Evolutionary conservation across 345 rosid species (phyloP).

Genomic region (Syzygium aromaticum): DNA sequence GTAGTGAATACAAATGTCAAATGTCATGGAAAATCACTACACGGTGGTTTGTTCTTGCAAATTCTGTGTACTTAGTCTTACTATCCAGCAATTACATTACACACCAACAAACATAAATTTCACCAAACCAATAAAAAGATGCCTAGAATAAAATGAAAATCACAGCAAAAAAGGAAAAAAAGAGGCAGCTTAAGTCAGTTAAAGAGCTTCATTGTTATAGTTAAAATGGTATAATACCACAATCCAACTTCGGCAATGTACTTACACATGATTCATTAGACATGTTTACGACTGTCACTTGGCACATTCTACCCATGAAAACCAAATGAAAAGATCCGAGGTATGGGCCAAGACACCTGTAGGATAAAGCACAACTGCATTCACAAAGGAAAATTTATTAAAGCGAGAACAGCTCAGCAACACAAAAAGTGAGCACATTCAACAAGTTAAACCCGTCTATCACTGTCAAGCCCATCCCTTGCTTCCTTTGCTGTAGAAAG

Average conservation of each 20-base stretch:
- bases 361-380: conserved; percentile 99
- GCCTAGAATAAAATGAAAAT: neutral
- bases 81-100: neutral
- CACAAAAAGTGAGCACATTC: conserved; percentile 4
- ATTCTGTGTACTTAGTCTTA: neutral
- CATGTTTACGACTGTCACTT: neutral
- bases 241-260: neutral
- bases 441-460: conserved; percentile 54
- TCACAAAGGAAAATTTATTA: conserved; percentile 5
- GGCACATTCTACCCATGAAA: neutral
- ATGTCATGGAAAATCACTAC: neutral
- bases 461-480: conserved; percentile 79
- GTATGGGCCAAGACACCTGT: neutral
- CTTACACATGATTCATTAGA: neutral
- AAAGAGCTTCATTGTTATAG: neutral
- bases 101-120: neutral
- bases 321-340: neutral
- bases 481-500: conserved; percentile 71
- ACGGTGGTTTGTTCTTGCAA: neutral
- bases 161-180: neutral
- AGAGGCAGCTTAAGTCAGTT: neutral
- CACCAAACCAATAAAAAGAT: neutral
- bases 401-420: neutral
- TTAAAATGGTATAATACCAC: neutral
- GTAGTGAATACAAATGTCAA: neutral